Conservation (phyloP, 176 grass and related monocot genomes). For the Phoenix dactylifera region DNA sequence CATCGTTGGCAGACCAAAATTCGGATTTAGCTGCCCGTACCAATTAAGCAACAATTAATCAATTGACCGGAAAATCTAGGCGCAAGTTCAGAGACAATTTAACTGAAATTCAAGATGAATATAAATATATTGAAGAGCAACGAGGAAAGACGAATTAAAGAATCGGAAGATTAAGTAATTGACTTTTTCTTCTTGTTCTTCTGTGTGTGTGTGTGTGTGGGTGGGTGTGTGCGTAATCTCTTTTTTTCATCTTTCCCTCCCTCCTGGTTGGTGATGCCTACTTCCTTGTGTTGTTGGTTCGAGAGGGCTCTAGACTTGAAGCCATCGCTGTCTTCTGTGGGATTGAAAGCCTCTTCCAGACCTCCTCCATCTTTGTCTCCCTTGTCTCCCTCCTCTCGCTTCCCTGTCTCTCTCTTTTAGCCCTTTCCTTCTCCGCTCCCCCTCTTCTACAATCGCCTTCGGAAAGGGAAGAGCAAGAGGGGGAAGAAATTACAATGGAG, state of each 20-base stretch:
- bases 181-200: too few relatives aligned
- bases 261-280: too few relatives aligned
- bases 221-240: too few relatives aligned
- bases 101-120: too few relatives aligned
- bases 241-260: too few relatives aligned
- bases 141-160: too few relatives aligned
- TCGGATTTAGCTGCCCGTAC: not conserved
- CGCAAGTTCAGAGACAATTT: too few relatives aligned
- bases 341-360: conserved; percentile 48
- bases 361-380: conserved; percentile 33
- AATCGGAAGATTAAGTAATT: too few relatives aligned
- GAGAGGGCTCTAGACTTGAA: conserved; percentile 29
- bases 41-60: not conserved
- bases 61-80: not conserved
- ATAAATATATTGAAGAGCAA: too few relatives aligned
- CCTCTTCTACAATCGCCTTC: conserved; percentile 88
- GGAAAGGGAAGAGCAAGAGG: conserved; percentile 63
- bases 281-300: conserved; percentile 6
- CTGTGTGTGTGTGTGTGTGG: too few relatives aligned
- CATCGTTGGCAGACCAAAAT: not conserved
- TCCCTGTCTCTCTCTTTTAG: conserved; percentile 28
- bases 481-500: conserved; percentile 20
- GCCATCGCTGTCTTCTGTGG: conserved; percentile 71
- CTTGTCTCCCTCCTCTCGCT: not conserved
- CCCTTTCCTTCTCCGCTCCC: conserved; percentile 37